These are phyloP conservation scores for Pichia sporocuriosa DNA, from an alignment of 805 yeast species.

Conservation along the genomic window DNA sequence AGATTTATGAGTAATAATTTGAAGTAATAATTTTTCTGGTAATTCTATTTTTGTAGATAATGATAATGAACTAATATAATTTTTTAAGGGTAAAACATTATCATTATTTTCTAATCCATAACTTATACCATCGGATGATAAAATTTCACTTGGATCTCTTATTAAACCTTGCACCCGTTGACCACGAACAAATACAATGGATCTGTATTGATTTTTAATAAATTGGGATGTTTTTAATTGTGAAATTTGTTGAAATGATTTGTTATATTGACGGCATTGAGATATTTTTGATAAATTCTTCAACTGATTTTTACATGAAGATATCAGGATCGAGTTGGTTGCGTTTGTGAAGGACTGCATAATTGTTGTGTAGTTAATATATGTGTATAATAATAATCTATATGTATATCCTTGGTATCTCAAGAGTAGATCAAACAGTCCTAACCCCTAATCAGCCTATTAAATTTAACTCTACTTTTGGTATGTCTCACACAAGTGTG, in stretches of 20 bases:
- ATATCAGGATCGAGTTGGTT: not conserved
- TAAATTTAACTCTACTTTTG: no score
- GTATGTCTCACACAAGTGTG: no score
- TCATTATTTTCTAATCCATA: constrained; percentile 49
- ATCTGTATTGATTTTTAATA: constrained; percentile 11
- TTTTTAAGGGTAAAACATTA: constrained; percentile 43
- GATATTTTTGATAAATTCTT: constrained; percentile 4
- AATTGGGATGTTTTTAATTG: constrained; percentile 7
- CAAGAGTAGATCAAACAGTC: no score
- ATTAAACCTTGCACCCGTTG: constrained; percentile 64
- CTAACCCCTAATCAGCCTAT: no score
- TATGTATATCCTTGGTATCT: no score
- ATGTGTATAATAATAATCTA: no score
- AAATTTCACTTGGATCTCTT: constrained; percentile 58
- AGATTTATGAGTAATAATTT: constrained; percentile 87
- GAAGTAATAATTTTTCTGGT: constrained; percentile 61
- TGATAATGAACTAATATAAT: constrained; percentile 31
- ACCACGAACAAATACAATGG: constrained; percentile 39
- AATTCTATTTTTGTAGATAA: constrained; percentile 35
- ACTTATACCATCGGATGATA: constrained; percentile 43
- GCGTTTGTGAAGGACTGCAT: not conserved
- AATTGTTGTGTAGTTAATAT: no score
- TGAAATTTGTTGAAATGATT: not conserved
- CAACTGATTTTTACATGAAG: not conserved
- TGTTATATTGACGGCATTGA: constrained; percentile 1